Base-by-base conservation (phyloP, 1,139 yeast species). In the Saccharomyces hybrid region DNA sequence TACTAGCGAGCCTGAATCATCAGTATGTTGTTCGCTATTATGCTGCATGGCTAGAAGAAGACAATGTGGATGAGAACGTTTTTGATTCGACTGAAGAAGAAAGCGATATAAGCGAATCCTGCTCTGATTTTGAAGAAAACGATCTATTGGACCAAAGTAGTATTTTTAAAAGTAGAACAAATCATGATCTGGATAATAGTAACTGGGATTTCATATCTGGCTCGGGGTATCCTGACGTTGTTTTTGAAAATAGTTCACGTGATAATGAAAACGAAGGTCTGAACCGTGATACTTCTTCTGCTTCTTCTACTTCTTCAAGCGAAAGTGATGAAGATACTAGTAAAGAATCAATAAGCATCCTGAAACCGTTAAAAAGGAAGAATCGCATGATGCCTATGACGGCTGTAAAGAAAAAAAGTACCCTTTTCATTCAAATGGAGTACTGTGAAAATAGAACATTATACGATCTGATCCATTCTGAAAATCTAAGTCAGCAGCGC, bases 21-120 rank as follows among this genome's bases (percentile, higher is more conserved):
- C 97, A 90, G 67, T 90, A 89, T 69, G 97, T 95, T 49, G 99
- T 95, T 1, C 75, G 99, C 54, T 95, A 95, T 68, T 93, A 88
- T 71, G 96, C 97, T 2, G 96, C 98, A 0, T 95, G 99, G 99
- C 81, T 93, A 2, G 99, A 93, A 66, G 93, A 88, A 57, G 81
- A 83, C 50, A 57, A 62, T 44, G 67, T 57, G 44, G 88, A 85
- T 53, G 81, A 83, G 47, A 64, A 66, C 47, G 75, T 70, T 5
- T 57, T 69, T 34, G 76, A 70, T 1, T 64, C 69, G 6, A 65
- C 64, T 3, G 69, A 62, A 2, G 69, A 66, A 23, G 72, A 69
- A 3, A 61, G 46, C 48, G 64, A 60, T 2, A 61, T 54, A 13
- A 55, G 53, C 14, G 52, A 46, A 5, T 54, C 53, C 19, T 41